phyloP scores from a whole-genome alignment of 306 rosid species.

The Rubus parviflorus region DNA sequence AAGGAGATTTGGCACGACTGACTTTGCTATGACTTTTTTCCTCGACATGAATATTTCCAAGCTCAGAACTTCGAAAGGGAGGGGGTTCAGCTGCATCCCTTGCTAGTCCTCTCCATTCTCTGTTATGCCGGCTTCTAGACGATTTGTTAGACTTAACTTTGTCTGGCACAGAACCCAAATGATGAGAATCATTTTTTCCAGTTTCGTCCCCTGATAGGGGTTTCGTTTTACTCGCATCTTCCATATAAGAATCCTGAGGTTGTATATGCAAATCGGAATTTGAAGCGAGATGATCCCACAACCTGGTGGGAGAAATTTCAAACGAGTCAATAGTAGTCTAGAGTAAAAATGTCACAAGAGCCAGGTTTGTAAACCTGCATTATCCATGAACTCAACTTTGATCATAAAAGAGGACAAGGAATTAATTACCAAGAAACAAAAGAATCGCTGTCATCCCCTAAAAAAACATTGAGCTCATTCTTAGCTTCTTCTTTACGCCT shows the following conservation, averaged over 20 bases:
- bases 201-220: slow-evolving; percentile 39
- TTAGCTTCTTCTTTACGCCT: slow-evolving; percentile 79
- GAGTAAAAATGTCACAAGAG: not conserved
- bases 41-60: slow-evolving; percentile 40
- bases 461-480: slow-evolving; percentile 76
- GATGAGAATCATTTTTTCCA: slow-evolving; percentile 38
- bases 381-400: slow-evolving; percentile 8
- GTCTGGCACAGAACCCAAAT: slow-evolving; percentile 53
- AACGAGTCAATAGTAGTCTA: not conserved
- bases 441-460: slow-evolving; percentile 87
- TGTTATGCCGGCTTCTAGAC: slow-evolving; percentile 62
- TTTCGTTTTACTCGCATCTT: slow-evolving; percentile 49
- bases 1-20: slow-evolving; percentile 45
- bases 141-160: slow-evolving; percentile 46
- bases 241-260: slow-evolving; percentile 41
- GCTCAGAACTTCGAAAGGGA: slow-evolving; percentile 56
- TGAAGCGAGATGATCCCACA: slow-evolving; percentile 89
- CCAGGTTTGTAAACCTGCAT: not conserved
- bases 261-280: slow-evolving; percentile 57
- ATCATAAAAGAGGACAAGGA: slow-evolving; percentile 11
- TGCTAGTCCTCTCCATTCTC: slow-evolving; percentile 77
- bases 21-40: slow-evolving; percentile 36
- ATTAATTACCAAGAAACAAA: slow-evolving; percentile 83
- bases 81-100: slow-evolving; percentile 65
- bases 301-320: slow-evolving; percentile 48